Base-by-base conservation (phyloP, 1,284 basidiomycete genomes). In the Exobasidium cylindrosporum region DNA sequence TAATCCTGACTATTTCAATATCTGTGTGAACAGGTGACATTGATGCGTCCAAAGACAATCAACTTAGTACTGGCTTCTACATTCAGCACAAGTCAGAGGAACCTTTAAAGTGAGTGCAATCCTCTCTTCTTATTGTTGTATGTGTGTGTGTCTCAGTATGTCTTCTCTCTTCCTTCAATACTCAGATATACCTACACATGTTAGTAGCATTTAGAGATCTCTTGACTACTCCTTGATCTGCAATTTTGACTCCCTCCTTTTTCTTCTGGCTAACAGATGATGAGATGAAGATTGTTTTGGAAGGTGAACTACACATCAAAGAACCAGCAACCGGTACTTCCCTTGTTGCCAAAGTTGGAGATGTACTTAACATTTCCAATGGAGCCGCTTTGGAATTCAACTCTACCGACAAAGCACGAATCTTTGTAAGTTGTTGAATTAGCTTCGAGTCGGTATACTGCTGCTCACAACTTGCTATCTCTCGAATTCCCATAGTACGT, bases 291-390 rank as follows among this genome's bases (percentile, higher is more conserved):
- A 55, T 65, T 23, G 49, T 65, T 47, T 32, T 65, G 40, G 63
- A 65, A 24, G 63, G 63, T 24, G 62, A 64, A n/a, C 54, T 65
- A 14, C 62, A 64, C 54, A 40, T 65, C 57, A 65, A 58, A 30
- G 62, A 65, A 23, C n/a, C 58, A 21, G 26, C 24, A 3, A 65
- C 54, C 21, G 63, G 63, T 46, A 44, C 47, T 2, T 14, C 24
- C 1, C 29, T 62, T 29, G 30, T 52, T 26, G 63, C 62, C 17
- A 65, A 64, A 23, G 31, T 28, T 14, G 63, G 63, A 21, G 62
- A 65, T 21, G 61, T 64, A 1, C 26, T 65, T 44, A 65, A 64
- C 54, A 62, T 65, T 50, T 46, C 63, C 17, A 64, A 65, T 35
- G 63, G 63, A 14, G 61, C 63, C 28, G 49, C 57, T 11, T 45